Conservation (phyloP, 495 filamentous ascomycete genomes). For the Aspergillus leporis region DNA sequence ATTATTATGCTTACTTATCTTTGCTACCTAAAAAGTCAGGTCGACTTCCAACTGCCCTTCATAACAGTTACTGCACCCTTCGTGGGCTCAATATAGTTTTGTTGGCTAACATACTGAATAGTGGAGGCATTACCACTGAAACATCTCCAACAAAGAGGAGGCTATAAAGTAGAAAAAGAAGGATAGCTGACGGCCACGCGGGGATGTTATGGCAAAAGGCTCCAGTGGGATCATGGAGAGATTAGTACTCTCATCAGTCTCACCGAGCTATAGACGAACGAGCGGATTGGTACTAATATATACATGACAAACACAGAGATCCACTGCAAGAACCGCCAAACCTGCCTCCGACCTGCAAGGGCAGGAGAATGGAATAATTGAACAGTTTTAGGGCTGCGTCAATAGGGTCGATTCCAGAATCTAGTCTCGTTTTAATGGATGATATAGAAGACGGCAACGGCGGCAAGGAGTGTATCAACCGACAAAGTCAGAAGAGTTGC, state of each 20-base stretch:
- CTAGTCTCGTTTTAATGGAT: slow-evolving; percentile 3
- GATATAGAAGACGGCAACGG: slow-evolving; percentile 16
- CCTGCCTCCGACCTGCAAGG: not conserved
- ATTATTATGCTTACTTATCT: not conserved
- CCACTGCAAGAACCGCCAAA: not conserved
- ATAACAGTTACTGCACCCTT: not conserved
- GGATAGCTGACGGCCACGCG: not conserved
- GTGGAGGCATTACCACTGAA: not conserved
- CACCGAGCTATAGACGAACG: not conserved
- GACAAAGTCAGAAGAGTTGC: slow-evolving; percentile 15
- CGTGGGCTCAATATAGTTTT: not conserved
- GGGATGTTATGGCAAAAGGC: not conserved
- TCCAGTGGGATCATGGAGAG: not conserved
- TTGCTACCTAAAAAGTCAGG: not conserved
- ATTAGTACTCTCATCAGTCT: not conserved
- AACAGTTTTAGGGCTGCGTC: not conserved
- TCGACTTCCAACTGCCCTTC: not conserved
- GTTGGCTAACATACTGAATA: not conserved
- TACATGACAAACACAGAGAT: slow-evolving; percentile 2
- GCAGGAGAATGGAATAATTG: not conserved
- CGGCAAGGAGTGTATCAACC: slow-evolving; percentile 12
- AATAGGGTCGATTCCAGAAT: no score
- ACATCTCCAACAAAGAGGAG: not conserved
- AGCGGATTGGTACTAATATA: not conserved
- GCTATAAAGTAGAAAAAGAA: not conserved